Percentiles rank a stretch among this genome's conserved stretches.
phyloP scores from a whole-genome alignment of 169 alveolate genomes.

The Amoebophrya sp. region DNA sequence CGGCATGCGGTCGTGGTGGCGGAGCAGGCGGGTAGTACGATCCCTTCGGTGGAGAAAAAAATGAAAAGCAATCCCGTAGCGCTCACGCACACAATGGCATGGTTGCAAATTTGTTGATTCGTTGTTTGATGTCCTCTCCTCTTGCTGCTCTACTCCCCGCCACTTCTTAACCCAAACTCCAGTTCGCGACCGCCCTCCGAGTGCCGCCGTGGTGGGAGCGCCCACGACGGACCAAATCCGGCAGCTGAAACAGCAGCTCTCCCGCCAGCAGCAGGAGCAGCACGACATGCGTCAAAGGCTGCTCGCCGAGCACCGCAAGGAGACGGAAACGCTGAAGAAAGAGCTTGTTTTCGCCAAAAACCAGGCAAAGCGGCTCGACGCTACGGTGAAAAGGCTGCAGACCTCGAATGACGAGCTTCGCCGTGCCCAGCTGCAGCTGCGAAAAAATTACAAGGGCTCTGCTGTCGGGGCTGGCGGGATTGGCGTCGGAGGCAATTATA shows the following conservation, averaged over 20 bases:
- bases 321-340: not conserved
- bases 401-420: not conserved
- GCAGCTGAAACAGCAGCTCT: not conserved
- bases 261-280: not conserved
- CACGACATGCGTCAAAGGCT: not conserved
- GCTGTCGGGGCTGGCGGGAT: too few relatives aligned
- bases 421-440: not conserved
- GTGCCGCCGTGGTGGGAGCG: too few relatives aligned
- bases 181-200: too few relatives aligned
- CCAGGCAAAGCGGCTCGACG: not conserved
- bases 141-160: too few relatives aligned
- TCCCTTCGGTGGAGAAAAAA: not conserved
- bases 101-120: too few relatives aligned
- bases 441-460: not conserved
- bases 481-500: too few relatives aligned
- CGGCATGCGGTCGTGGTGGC: not conserved
- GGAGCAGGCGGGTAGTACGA: not conserved
- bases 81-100: too few relatives aligned
- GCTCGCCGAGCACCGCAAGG: not conserved
- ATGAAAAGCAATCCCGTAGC: too few relatives aligned
- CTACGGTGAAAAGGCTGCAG: not conserved
- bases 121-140: not conserved
- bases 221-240: not conserved
- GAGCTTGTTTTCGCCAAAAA: not conserved
- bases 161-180: too few relatives aligned